Base-by-base conservation (phyloP, 192 early-diverging fungal genomes). In the Phycomyces blakesleeanus region DNA sequence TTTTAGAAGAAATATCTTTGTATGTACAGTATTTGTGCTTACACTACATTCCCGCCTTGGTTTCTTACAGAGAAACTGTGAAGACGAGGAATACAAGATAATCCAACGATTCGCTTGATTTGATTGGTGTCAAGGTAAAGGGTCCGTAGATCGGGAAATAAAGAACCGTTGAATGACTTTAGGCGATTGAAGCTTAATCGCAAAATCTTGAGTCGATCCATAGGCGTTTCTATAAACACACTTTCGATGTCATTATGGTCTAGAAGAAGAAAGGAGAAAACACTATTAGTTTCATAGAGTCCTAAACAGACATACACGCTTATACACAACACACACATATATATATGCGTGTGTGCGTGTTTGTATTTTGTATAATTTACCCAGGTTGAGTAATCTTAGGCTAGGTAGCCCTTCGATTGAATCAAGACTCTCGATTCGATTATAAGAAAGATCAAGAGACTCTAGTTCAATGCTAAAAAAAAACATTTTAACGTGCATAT, bases 121-220 rank as follows among this genome's bases (percentile, higher is more conserved):
- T 70, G 71, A 59, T 81, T 81, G 44, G 73, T 71, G 41, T 81
- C 79, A 18, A 81, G 51, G 55, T 78, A 81, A 2, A 81, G 53
- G 0, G 74, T 73, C 0, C 74, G 65, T 0, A 77, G 59, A 1
- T 71, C 66, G n/a, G 79, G 79, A 59, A 81, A 77, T 4, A 63
- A 64, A 6, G 51, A 53, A 2, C 67, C 74, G 50, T 81, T 66
- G 50, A 81, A 74, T 9, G 59, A 54, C 25, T 56, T 37, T 21
- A 81, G 61, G 4, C 69, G 72, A 59, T 81, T 81, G 42, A 69
- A 70, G 18, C 69, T 78, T 2, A 81, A 47, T 24, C 72, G 68
- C 25, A 81, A 34, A 16, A 71, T 66, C 1, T 69, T 64, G 3
- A 81, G 58, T 15, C 53, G 58, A 27, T 50, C 59, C 56, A 76